Evolutionary conservation across 2,329 filamentous ascomycete species (phyloP).

Genomic region (Pyrenochaeta sp.): DNA sequence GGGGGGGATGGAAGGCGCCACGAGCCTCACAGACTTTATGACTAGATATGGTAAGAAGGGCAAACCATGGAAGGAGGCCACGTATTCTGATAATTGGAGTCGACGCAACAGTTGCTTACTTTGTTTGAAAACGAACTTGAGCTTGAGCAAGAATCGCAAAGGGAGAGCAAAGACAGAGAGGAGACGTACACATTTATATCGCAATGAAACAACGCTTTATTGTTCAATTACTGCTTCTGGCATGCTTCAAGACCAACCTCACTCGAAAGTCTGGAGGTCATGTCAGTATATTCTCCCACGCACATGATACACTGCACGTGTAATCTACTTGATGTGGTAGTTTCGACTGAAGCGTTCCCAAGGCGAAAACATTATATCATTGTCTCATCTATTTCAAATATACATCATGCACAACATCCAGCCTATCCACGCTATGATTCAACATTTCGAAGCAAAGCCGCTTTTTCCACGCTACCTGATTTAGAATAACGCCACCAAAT

Average conservation of each 20-base stretch:
- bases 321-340: too few relatives aligned
- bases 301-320: too few relatives aligned
- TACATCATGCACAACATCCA: too few relatives aligned
- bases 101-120: not conserved
- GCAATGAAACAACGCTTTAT: constrained; percentile 1
- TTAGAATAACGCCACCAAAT: too few relatives aligned
- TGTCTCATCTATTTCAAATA: too few relatives aligned
- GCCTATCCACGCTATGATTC: too few relatives aligned
- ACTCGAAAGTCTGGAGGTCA: not conserved
- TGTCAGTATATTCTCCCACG: not conserved
- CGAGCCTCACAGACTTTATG: not conserved
- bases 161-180: not conserved
- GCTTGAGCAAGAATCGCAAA: too few relatives aligned
- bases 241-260: too few relatives aligned
- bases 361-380: too few relatives aligned
- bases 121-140: not conserved
- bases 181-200: constrained; percentile 4
- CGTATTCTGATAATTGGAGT: not conserved
- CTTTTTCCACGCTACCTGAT: not conserved
- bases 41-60: not conserved
- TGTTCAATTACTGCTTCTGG: too few relatives aligned
- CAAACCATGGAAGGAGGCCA: not conserved
- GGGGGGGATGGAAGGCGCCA: not conserved
- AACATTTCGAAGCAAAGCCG: not conserved
- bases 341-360: too few relatives aligned